Base-by-base conservation (phyloP, 2,329 filamentous ascomycete species). In the Xylaria sp. region DNA sequence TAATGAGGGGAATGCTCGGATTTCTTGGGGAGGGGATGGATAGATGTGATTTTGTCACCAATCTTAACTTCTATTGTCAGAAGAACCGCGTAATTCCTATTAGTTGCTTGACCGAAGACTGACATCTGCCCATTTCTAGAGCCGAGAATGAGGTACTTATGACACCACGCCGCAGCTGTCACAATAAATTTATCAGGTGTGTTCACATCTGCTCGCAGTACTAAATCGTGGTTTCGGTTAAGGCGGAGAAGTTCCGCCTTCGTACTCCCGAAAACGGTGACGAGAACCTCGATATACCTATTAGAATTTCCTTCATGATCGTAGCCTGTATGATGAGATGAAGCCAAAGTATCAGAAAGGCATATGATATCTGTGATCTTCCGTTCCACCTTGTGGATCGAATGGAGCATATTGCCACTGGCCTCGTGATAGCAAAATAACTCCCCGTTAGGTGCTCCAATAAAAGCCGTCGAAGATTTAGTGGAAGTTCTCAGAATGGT, bases 1-100 rank as follows among this genome's bases (percentile, higher is more conserved):
- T 87, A 84, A 23, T 63, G 67, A 55, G 69, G 29, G 60, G 73
- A 13, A 69, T 69, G 63, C n/a, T 71, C 69, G 37, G 74, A 60
- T 63, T 74, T 72, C 12, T 74, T 69, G 0, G 82, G 81, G 0
- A 88, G 81, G 10, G 84, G 79, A 0, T 84, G 74, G 37, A 97
- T 87, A 44, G 86, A 85, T 2, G 92, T 95, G 51, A 97, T 88
- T 8, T 91, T 87, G 75, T 97, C 86, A 40, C 81, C 80, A 51
- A 78, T 81, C n/a, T 79, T 82, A 23, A 82, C 79, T 42, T 84
- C 80, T 2, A 81, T 72, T 13, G 79, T 79, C 16, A 79, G 70
- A 5, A 79, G 65, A 1, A 75, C 73, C 0, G 75, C 75, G 53
- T 80, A 79, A 8, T 73, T 74, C 1, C 70, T 73, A 4, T 77